Base-by-base conservation (phyloP, 2,329 filamentous ascomycete genomes). In the Ceratocystiopsis sp. region DNA sequence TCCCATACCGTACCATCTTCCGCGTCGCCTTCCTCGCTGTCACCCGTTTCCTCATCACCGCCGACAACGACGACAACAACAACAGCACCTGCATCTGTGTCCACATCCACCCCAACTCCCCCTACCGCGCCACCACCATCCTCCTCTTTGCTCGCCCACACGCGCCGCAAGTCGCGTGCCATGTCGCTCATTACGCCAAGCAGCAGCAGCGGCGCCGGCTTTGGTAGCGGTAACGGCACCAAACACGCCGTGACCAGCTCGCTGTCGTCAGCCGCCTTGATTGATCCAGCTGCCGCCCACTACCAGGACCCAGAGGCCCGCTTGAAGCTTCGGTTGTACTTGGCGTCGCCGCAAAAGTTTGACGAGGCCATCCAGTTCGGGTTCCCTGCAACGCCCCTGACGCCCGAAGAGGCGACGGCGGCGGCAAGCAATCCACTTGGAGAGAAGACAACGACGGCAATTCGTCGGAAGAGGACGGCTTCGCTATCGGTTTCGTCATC, bases 311-410 rank as follows among this genome's bases (percentile, higher is more conserved):
- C 86, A 0, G 84, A 93, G 56, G 84, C 87, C 35, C 75, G 89
- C 33, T 69, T 84, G 52, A 94, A 93, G 61, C 66, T 96, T 17
- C 78, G 86, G 13, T 77, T 84, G 8, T 94, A 87, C 54, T 72
- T 94, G 17, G 82, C 84, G 9, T 93, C 86, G 1, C 82, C 87
- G 1, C 84, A 93, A 51, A 94, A 93, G 57, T 96, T 96, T 52
- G 89, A 96, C 56, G 89, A 96, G 60, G 86, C 84, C 1, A 74
- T 96, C 42, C 84, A 93, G 57, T 95, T 93, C 59, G 89, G 89
- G 0, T 96, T 95, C 53, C 85, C 86, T 0, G 76, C 79, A 0
- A 66, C 66, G 25, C 25, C 25, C 10, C 6, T 29, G 10, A 9
- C 10, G 9, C 25, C 25, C 2, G 25, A 29, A 29, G 19, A 21